phyloP scores from a whole-genome alignment of 2,329 filamentous ascomycete genomes.

The Epichloe elymi region DNA sequence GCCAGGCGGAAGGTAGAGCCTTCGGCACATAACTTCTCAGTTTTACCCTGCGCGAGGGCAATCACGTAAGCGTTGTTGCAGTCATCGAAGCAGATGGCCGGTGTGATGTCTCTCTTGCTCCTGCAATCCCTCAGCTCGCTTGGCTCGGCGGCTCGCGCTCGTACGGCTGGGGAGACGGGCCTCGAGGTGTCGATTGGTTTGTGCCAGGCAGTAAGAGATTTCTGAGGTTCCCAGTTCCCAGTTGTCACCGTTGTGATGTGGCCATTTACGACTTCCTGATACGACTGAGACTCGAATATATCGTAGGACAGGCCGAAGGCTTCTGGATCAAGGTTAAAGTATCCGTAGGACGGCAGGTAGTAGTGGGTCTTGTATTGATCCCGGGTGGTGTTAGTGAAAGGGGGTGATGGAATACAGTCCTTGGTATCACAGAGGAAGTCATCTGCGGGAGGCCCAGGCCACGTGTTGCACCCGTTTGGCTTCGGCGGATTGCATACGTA shows the following conservation, averaged over 20 bases:
- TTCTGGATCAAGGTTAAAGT: conserved; percentile 50
- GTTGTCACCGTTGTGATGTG: conserved; percentile 34
- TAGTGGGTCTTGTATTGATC: conserved; percentile 30
- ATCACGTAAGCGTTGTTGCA: conserved; percentile 43
- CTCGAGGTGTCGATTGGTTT: not conserved
- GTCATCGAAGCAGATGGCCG: conserved; percentile 34
- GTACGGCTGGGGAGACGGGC: not conserved
- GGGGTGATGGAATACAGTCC: conserved; percentile 31
- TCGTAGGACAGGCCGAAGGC: conserved; percentile 50
- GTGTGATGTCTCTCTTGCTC: conserved; percentile 28
- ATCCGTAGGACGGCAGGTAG: conserved; percentile 37
- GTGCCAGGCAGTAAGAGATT: conserved; percentile 26
- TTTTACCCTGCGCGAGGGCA: conserved; percentile 35
- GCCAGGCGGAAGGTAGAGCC: conserved; percentile 28
- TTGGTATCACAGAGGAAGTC: conserved; percentile 32
- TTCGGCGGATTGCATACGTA: conserved; percentile 39
- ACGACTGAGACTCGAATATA: conserved; percentile 39
- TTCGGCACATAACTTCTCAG: conserved; percentile 27
- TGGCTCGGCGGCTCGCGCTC: not conserved
- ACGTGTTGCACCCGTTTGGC: conserved; percentile 37
- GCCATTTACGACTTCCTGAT: conserved; percentile 23
- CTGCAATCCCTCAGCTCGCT: conserved; percentile 8
- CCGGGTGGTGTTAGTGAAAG: conserved; percentile 27
- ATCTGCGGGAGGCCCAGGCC: conserved; percentile 30
- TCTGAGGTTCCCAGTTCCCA: conserved; percentile 42